phyloP scores from a whole-genome alignment of 768 basidiomycete species.

The Leccinum broughii region DNA sequence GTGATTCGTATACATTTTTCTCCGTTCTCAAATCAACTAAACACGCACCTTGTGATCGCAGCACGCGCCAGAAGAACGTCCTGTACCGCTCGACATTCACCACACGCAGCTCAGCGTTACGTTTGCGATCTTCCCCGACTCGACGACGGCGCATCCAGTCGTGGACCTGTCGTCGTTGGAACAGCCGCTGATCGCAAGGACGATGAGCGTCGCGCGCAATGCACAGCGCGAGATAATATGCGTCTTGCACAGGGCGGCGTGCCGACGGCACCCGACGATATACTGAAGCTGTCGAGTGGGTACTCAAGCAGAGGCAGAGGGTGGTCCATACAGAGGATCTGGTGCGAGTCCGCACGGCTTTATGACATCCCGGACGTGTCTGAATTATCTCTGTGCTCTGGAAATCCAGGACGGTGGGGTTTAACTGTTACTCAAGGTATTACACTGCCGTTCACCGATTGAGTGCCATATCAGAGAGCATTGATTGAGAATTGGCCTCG shows the following conservation, averaged over 20 bases:
- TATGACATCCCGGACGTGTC: no score
- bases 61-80: constrained; percentile 77
- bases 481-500: no score
- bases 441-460: no score
- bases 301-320: no score
- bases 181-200: constrained; percentile 65
- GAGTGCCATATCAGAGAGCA: no score
- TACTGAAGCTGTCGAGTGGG: constrained; percentile 28
- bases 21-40: not conserved
- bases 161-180: constrained; percentile 63
- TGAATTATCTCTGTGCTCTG: no score
- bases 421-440: no score
- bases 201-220: constrained; percentile 80
- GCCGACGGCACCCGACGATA: constrained; percentile 70
- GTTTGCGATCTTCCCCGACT: constrained; percentile 79
- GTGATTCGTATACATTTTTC: constrained; percentile 55
- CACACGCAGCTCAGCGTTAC: constrained; percentile 93
- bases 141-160: constrained; percentile 44
- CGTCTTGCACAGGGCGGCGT: constrained; percentile 92
- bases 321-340: no score
- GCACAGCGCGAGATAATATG: constrained; percentile 85
- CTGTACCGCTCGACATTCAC: constrained; percentile 88
- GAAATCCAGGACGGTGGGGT: no score
- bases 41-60: not conserved
- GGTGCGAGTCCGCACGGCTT: no score